Base-by-base conservation (phyloP, 371 early-diverging fungal genomes). In the Saksenaea vasiformis region DNA sequence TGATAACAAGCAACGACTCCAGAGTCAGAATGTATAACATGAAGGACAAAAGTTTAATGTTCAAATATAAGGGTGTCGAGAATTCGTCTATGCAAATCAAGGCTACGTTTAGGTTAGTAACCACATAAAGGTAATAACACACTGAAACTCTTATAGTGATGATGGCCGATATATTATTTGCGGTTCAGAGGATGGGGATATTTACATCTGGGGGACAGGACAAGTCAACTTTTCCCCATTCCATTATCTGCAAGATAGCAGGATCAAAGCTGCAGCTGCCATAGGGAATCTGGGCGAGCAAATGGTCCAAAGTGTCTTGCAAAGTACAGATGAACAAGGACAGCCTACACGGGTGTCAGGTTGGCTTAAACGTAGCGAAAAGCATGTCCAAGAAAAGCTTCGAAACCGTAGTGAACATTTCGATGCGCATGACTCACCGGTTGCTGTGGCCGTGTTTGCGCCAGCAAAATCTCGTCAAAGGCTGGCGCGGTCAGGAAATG, bases 1-100 rank as follows among this genome's bases (percentile, higher is more conserved):
- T 94, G 1, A 87, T 94, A 5, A 90, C 93, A 1, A 88, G 91
- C 39, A 92, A 90, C 61, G 96, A 96, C 72, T 93, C 94, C 3
- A 76, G 87, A 1, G 73, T 95, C 26, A 84, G 96, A 55, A 69
- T 95, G 61, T 88, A 88, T 61, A 87, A 91, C 61, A 72, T 93
- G 56, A 72, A 84, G 1, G 93, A 91, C 66, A 92, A 90, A 55
- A 82, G 87, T 17, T 74, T 93, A 22, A 78, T 86, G 15, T 81
- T 86, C 56, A 90, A 91, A 72, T 95, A 88, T 69, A 88, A 89
- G 65, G 96, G 97, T 7, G 71, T 86, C 0, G 88, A 89, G 36
- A 90, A 91, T 34, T 68, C 77, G 11, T 73, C 77, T 11, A 81
- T 85, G 65, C 90, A 92, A 71, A 86, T 92, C 31, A 78, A 79